phyloP scores from a whole-genome alignment of 345 rosid genomes.

The Salix koriyanagi region DNA sequence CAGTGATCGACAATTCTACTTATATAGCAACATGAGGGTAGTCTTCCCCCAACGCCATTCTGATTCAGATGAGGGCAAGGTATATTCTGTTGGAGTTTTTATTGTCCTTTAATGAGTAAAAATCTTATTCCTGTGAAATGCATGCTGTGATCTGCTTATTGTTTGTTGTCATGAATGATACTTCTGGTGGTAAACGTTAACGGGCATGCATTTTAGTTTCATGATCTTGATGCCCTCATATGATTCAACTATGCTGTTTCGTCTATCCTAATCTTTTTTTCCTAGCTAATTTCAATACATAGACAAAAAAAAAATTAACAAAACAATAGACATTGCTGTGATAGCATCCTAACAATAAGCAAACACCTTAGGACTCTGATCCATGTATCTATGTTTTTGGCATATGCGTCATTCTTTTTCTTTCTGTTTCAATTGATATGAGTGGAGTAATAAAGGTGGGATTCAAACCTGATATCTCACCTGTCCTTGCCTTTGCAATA shows the following conservation, averaged over 20 bases:
- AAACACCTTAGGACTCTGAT: background rate
- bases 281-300: background rate
- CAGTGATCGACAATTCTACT: constrained; percentile 62
- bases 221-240: background rate
- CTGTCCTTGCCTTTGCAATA: too few species aligned
- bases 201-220: background rate
- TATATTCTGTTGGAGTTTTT: constrained; percentile 22
- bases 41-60: constrained; percentile 95
- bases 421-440: too few species aligned
- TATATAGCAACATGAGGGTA: constrained; percentile 78
- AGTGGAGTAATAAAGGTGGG: too few species aligned
- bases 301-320: background rate
- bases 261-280: background rate
- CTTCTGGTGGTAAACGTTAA: background rate
- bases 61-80: constrained; percentile 96
- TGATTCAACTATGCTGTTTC: background rate
- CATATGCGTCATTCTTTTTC: too few species aligned
- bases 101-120: background rate
- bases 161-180: background rate
- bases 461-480: too few species aligned
- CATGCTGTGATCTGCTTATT: background rate
- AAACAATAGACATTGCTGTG: background rate
- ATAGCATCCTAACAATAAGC: background rate
- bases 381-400: too few species aligned
- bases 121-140: background rate